Evolutionary conservation across 1,284 basidiomycete species (phyloP).

Genomic region (Leccinum pallidistipes): DNA sequence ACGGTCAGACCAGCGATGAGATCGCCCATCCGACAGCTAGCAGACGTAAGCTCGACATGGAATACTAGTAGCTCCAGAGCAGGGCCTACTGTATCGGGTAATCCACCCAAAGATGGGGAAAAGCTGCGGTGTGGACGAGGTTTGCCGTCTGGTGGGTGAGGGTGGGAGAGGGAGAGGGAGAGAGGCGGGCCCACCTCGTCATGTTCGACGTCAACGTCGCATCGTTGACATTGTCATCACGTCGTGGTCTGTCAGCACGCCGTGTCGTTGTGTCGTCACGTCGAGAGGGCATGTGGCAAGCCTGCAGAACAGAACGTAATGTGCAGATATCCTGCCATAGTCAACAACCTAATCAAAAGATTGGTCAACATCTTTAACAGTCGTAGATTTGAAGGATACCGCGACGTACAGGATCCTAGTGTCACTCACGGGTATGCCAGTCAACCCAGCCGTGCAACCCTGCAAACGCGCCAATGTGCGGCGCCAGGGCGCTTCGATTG

Average conservation of each 20-base stretch:
- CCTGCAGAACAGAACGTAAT: too few species aligned
- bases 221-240: too few species aligned
- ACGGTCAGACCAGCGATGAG: slow-evolving; percentile 89
- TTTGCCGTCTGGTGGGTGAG: too few species aligned
- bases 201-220: too few species aligned
- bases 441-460: slow-evolving; percentile 75
- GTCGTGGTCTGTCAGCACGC: too few species aligned
- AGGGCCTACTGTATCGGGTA: slow-evolving; percentile 72
- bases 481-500: slow-evolving; percentile 76
- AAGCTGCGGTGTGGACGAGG: slow-evolving; percentile 41
- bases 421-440: slow-evolving; percentile 65
- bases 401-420: neutral
- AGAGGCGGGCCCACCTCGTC: too few species aligned
- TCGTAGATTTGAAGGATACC: slow-evolving; percentile 22
- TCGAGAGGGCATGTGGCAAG: too few species aligned
- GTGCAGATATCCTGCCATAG: too few species aligned
- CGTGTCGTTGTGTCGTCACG: too few species aligned
- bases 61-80: neutral
- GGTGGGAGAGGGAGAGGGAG: too few species aligned
- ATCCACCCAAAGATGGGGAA: slow-evolving; percentile 89
- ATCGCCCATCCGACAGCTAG: slow-evolving; percentile 76
- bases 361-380: too few species aligned
- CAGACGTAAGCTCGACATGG: neutral
- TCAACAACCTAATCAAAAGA: too few species aligned
- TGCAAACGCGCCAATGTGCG: slow-evolving; percentile 82